phyloP scores from a whole-genome alignment of 1,284 basidiomycete genomes.

The Chiua sp. region DNA sequence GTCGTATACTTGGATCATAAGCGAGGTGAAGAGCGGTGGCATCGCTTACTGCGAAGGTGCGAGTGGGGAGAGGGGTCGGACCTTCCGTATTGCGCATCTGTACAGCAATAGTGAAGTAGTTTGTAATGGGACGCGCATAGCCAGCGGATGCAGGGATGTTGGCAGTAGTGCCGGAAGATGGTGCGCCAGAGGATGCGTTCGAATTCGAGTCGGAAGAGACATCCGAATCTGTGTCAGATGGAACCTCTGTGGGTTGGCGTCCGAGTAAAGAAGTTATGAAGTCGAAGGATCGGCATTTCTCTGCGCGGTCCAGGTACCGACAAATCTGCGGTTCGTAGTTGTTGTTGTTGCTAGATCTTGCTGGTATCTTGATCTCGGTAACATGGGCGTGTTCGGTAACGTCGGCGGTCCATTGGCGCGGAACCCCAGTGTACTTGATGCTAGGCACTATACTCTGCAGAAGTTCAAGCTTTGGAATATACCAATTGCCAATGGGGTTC shows the following conservation, averaged over 20 bases:
- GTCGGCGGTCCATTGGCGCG: constrained; percentile 39
- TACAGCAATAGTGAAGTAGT: too few species aligned
- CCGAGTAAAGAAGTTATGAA: not conserved
- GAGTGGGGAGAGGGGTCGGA: not conserved
- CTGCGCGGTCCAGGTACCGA: constrained; percentile 28
- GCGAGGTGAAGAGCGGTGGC: not conserved
- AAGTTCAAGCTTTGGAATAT: constrained; percentile 34
- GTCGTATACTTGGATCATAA: not conserved
- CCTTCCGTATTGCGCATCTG: not conserved
- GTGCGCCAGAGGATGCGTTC: too few species aligned
- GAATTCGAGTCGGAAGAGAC: not conserved
- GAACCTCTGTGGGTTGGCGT: too few species aligned
- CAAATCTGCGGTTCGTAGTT: constrained; percentile 39
- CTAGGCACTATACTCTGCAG: constrained; percentile 35
- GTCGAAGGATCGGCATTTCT: constrained; percentile 20
- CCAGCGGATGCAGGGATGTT: too few species aligned
- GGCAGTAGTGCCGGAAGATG: too few species aligned
- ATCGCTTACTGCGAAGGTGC: not conserved
- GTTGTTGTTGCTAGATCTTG: constrained; percentile 30
- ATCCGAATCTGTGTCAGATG: too few species aligned
- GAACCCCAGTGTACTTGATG: constrained; percentile 20
- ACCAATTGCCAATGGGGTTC: constrained; percentile 1
- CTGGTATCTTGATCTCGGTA: constrained; percentile 35
- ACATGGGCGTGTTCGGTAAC: constrained; percentile 39
- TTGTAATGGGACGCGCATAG: too few species aligned